These are phyloP conservation scores for Leishmania aethiopica DNA, from an alignment of 208 protist genomes.

Conservation along the genomic window DNA sequence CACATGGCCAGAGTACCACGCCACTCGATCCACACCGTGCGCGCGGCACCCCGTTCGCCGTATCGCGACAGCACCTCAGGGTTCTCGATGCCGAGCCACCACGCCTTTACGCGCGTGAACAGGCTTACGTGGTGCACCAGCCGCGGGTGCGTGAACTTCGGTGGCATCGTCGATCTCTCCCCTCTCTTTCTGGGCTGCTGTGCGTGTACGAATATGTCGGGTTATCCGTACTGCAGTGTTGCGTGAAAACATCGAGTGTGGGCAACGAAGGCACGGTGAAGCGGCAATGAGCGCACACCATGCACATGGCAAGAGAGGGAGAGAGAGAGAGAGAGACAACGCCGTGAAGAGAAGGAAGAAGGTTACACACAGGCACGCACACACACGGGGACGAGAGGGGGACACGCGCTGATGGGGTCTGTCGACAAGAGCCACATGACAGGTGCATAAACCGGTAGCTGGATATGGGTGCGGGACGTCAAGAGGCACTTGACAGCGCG, in stretches of 20 bases:
- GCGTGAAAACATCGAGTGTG: not conserved
- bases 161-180: conserved; percentile 29
- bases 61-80: conserved; percentile 65
- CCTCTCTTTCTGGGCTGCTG: not conserved
- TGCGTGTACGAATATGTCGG: not conserved
- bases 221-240: not conserved
- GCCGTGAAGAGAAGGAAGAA: not conserved
- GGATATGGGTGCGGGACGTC: not conserved
- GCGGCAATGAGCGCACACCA: not conserved
- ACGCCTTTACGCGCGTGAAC: conserved; percentile 70
- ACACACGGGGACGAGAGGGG: not conserved
- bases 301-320: not conserved
- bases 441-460: not conserved
- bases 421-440: not conserved
- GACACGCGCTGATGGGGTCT: not conserved
- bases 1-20: conserved; percentile 53
- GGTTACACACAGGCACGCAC: not conserved
- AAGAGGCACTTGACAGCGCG: not conserved
- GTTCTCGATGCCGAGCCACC: conserved; percentile 80
- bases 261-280: not conserved
- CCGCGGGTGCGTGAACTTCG: conserved; percentile 33
- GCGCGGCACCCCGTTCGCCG: conserved; percentile 61
- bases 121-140: conserved; percentile 47
- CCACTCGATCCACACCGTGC: conserved; percentile 83
- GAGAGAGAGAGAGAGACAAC: not conserved